These are phyloP conservation scores for Dactylellina drechsleri DNA, from an alignment of 2,329 filamentous ascomycete species.

Conservation along the genomic window DNA sequence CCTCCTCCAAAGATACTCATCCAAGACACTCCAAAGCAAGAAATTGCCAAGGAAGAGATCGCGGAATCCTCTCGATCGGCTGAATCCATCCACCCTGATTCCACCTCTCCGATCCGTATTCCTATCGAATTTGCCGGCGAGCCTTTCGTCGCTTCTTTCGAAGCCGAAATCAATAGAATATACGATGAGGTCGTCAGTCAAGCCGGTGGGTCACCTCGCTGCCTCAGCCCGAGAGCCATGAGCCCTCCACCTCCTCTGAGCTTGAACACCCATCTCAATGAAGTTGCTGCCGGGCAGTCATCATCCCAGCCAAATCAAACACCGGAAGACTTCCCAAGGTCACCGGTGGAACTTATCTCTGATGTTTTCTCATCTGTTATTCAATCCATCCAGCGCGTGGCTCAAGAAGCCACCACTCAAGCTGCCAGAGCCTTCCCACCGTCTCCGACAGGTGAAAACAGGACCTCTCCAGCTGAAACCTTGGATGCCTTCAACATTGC, in stretches of 20 bases:
- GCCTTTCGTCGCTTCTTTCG: constrained; percentile 51
- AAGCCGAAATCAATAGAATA: constrained; percentile 52
- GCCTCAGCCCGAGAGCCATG: constrained; percentile 30
- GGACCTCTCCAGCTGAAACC: constrained; percentile 36
- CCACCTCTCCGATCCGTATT: constrained; percentile 16
- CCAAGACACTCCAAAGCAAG: constrained; percentile 4
- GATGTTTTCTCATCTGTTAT: constrained; percentile 45
- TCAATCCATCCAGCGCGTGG: constrained; percentile 48
- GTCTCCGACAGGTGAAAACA: constrained; percentile 17
- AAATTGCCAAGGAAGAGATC: constrained; percentile 23
- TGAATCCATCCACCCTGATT: background rate
- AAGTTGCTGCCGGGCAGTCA: background rate
- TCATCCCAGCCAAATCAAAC: constrained; percentile 7
- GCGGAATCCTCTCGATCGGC: constrained; percentile 19
- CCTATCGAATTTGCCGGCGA: constrained; percentile 36
- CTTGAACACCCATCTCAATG: constrained; percentile 12
- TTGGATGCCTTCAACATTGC: constrained; percentile 47
- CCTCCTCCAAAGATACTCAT: constrained; percentile 19
- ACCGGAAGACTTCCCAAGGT: constrained; percentile 33
- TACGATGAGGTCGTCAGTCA: constrained; percentile 50
- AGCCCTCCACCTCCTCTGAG: constrained; percentile 26
- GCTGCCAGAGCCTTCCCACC: constrained; percentile 51
- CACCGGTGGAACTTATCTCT: constrained; percentile 44
- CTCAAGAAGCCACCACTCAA: constrained; percentile 46
- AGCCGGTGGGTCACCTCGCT: constrained; percentile 45